A percentile compares a stretch with the other conserved stretches of the same genome.
phyloP scores from a whole-genome alignment of 148 eudicot species.

The Beta vulgaris region DNA sequence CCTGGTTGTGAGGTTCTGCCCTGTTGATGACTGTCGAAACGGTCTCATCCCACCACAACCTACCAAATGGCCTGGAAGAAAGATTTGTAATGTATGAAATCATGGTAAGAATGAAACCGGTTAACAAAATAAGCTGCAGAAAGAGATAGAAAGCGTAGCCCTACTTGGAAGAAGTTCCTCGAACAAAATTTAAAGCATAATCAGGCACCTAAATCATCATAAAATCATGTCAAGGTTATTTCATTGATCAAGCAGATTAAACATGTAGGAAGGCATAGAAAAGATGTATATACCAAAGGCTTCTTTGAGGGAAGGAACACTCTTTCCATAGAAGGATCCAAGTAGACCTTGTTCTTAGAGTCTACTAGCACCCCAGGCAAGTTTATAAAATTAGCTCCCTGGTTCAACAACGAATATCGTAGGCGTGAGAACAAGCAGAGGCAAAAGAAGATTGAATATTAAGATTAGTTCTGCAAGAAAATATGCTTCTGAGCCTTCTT shows the following conservation, averaged over 20 bases:
- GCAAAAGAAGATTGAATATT: too few relatives aligned
- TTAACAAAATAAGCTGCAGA: too few relatives aligned
- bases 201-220: constrained; percentile 14
- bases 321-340: constrained; percentile 18
- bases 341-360: constrained; percentile 14
- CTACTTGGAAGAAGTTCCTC: constrained; percentile 19
- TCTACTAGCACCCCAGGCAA: constrained; percentile 15
- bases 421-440: neutral
- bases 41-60: too few relatives aligned
- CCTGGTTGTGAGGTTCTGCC: too few relatives aligned
- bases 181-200: constrained; percentile 6
- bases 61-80: too few relatives aligned
- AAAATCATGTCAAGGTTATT: neutral
- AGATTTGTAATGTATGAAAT: too few relatives aligned
- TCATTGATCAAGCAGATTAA: neutral
- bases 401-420: neutral
- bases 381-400: constrained; percentile 25
- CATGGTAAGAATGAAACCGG: too few relatives aligned
- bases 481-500: constrained; percentile 7
- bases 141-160: too few relatives aligned
- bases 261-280: neutral
- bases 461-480: neutral
- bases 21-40: too few relatives aligned
- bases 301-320: constrained; percentile 11
- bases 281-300: constrained; percentile 13